Conservation (phyloP, 2,329 filamentous ascomycete species). For the Coniella lustricola region DNA sequence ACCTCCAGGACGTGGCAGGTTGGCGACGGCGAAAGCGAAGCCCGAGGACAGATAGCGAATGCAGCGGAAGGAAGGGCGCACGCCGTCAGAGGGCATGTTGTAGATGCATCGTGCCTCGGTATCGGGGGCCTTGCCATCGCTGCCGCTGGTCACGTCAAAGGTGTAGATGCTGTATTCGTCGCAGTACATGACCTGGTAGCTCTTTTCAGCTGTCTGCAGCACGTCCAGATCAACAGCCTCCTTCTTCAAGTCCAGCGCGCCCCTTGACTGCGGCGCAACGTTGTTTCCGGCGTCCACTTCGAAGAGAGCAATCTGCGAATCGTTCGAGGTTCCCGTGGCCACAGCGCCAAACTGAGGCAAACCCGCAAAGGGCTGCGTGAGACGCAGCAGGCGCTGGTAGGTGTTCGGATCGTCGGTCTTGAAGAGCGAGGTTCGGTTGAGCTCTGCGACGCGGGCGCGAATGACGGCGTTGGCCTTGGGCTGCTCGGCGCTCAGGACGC, state of each 20-base stretch:
- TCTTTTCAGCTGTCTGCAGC: constrained; percentile 50
- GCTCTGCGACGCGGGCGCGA: constrained; percentile 39
- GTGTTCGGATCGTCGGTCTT: constrained; percentile 41
- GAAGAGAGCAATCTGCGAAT: constrained; percentile 76
- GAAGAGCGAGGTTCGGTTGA: constrained; percentile 48
- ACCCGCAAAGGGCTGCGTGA: constrained; percentile 43
- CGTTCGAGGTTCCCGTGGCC: constrained; percentile 68
- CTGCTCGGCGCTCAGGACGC: constrained; percentile 58
- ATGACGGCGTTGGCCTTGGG: constrained; percentile 25
- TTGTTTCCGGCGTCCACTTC: constrained; percentile 51
- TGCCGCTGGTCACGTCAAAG: constrained; percentile 47
- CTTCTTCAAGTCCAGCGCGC: constrained; percentile 41
- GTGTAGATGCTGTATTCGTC: constrained; percentile 68
- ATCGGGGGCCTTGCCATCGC: constrained; percentile 22
- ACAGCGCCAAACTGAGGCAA: constrained; percentile 65
- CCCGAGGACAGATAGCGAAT: constrained; percentile 52
- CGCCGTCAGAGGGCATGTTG: constrained; percentile 43
- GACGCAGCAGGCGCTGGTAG: constrained; percentile 53
- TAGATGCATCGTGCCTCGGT: constrained; percentile 46
- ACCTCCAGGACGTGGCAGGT: constrained; percentile 52
- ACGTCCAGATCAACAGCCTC: constrained; percentile 68
- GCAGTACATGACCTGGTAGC: constrained; percentile 72
- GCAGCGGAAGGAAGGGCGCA: constrained; percentile 47
- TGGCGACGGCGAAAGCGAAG: constrained; percentile 51
- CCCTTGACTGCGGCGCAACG: constrained; percentile 42